Evolutionary conservation across 2,329 filamentous ascomycete genomes (phyloP), one percentile per base, ranked within the genome.

Genomic region (Penicillium janthinellum): DNA sequence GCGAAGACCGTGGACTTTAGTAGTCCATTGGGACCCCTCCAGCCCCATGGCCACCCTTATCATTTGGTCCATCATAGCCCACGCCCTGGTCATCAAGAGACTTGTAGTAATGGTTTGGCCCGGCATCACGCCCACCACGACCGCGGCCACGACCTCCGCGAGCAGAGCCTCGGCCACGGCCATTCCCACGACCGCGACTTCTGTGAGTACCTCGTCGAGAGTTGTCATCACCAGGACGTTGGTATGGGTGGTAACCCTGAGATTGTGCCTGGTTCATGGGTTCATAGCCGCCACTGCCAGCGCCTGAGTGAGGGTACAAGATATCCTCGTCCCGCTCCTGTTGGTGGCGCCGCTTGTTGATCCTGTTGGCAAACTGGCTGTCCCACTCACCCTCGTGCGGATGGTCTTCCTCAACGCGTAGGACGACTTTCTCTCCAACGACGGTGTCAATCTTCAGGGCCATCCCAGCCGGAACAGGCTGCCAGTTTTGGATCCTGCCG

Each of bases 341-440:
- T 68, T 88, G 88, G 55, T 75, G 74, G 38, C 76, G 75, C 51
- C 86, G 81, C 76, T 88, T 89, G 58, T 83, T 78, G 38, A 79
- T 76, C 70, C 84, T 89, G 69, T 84, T 88, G 35, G 83, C 81
- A 64, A 86, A 86, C 17, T 85, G 77, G 68, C 82, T 85, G 67
- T 90, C 86, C 70, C 86, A 87, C 62, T 86, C 84, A 63, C 85
- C 86, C 68, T 90, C 87, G 25, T 78, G 75, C 2, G 80, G 78
- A 53, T 87, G 75, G 79, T 94, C 90, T 54, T 87, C 82, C 73
- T 96, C 92, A 49, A 98, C 88, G 1, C 90, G 85, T 54, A 98
- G 78, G 64, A 95, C 82, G 15, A 91, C 86, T 78, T 96, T 96
- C 77, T 98, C 93, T 17, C 90, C 90, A 1, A 98, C 91, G 0